Evolutionary conservation across 1,284 basidiomycete species (phyloP).

Genomic region (Boletus mariae): DNA sequence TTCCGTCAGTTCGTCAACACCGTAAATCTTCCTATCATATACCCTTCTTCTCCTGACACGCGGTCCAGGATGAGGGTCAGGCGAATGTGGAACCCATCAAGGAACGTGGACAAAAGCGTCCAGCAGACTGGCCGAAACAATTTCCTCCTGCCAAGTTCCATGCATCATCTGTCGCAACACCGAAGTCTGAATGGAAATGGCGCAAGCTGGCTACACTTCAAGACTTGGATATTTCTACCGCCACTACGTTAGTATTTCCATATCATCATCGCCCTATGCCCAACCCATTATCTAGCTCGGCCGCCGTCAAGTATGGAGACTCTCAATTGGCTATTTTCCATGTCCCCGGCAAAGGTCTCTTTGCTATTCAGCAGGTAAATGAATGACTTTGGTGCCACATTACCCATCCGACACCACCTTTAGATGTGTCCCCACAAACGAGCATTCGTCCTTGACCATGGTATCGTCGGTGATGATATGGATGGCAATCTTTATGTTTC

Average conservation of each 20-base stretch:
- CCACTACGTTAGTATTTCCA: slow-evolving; percentile 41
- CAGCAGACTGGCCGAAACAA: slow-evolving; percentile 68
- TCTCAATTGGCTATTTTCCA: slow-evolving; percentile 69
- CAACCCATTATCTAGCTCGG: slow-evolving; percentile 22
- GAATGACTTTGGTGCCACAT: not conserved
- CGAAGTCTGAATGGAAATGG: slow-evolving; percentile 62
- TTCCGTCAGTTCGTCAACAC: slow-evolving; percentile 74
- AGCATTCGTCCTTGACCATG: slow-evolving; percentile 72
- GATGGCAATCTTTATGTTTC: slow-evolving; percentile 46
- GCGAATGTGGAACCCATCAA: slow-evolving; percentile 52
- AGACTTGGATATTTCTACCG: slow-evolving; percentile 53
- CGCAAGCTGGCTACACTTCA: slow-evolving; percentile 45
- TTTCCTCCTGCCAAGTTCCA: slow-evolving; percentile 48
- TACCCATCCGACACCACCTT: not conserved
- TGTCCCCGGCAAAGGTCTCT: slow-evolving; percentile 55
- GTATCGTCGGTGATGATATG: slow-evolving; percentile 59
- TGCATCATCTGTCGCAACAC: slow-evolving; percentile 37
- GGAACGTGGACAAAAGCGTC: slow-evolving; percentile 64
- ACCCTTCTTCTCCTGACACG: slow-evolving; percentile 1
- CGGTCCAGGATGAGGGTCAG: slow-evolving; percentile 47
- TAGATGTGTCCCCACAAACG: slow-evolving; percentile 61
- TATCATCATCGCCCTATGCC: not conserved
- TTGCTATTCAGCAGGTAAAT: slow-evolving; percentile 64
- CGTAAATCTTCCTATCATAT: slow-evolving; percentile 24
- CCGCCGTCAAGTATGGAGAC: slow-evolving; percentile 68